A percentile compares a stretch with the other conserved stretches of the same genome.
phyloP scores from a whole-genome alignment of 305 asterid genomes.

The Striga hermonthica region DNA sequence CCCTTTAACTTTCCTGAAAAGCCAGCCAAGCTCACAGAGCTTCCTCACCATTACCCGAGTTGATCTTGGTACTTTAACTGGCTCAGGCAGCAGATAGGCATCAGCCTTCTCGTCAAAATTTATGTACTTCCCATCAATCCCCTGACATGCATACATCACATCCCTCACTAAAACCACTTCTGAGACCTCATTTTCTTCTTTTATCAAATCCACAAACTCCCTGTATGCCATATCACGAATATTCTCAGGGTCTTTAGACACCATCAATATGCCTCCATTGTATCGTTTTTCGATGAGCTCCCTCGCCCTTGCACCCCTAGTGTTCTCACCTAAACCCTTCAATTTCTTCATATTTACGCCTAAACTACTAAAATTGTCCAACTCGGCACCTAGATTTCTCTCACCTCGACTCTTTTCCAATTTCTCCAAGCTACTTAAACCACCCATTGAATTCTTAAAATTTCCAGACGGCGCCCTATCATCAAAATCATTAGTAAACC shows the following conservation, averaged over 20 bases:
- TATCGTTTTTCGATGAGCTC: slow-evolving; percentile 50
- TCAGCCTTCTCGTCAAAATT: slow-evolving; percentile 67
- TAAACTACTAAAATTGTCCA: slow-evolving; percentile 28
- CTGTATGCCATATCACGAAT: slow-evolving; percentile 76
- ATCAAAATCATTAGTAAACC: slow-evolving; percentile 36
- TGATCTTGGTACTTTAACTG: slow-evolving; percentile 62
- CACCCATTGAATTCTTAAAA: slow-evolving; percentile 29
- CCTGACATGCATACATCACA: slow-evolving; percentile 91
- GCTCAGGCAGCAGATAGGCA: slow-evolving; percentile 68
- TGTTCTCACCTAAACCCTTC: slow-evolving; percentile 38
- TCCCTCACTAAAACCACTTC: slow-evolving; percentile 91
- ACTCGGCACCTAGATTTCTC: slow-evolving; percentile 26
- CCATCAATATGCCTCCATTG: slow-evolving; percentile 76
- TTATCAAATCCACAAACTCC: slow-evolving; percentile 62
- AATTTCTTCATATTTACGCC: slow-evolving; percentile 38
- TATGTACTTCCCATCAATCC: slow-evolving; percentile 80
- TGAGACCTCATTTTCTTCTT: slow-evolving; percentile 82
- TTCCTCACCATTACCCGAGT: slow-evolving; percentile 67
- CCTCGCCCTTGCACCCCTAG: slow-evolving; percentile 41
- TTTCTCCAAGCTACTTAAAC: slow-evolving; percentile 30
- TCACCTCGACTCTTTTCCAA: too few species aligned
- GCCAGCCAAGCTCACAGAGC: slow-evolving; percentile 94
- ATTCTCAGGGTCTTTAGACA: slow-evolving; percentile 78
- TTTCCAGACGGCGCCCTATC: slow-evolving; percentile 37
- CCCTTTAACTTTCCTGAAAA: slow-evolving; percentile 85